phyloP scores from a whole-genome alignment of 2,329 filamentous ascomycete species.

The Lachnellula hyalina region DNA sequence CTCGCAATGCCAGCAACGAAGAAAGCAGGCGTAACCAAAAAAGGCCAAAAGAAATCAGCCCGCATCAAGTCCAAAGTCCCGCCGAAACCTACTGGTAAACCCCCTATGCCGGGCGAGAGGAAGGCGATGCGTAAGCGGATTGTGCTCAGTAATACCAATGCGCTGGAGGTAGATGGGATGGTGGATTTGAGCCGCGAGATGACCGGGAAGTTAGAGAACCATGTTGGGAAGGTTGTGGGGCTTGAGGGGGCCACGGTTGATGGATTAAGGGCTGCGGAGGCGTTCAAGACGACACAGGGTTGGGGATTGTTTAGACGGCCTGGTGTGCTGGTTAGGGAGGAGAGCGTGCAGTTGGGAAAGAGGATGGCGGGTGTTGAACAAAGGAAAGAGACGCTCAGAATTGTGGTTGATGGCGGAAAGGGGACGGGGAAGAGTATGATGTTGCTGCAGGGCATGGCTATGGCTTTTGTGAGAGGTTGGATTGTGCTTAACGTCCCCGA shows the following conservation, averaged over 20 bases:
- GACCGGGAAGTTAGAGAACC: conserved; percentile 46
- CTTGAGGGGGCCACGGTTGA: conserved; percentile 69
- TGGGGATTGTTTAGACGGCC: conserved; percentile 85
- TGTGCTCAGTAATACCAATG: conserved; percentile 90
- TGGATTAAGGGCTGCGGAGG: conserved; percentile 74
- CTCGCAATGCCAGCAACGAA: conserved; percentile 8
- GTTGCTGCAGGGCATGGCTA: conserved; percentile 75
- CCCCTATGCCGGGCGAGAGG: conserved; percentile 70
- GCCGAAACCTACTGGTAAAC: conserved; percentile 35
- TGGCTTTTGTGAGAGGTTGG: conserved; percentile 79
- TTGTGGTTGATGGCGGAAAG: conserved; percentile 68
- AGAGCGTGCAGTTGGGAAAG: conserved; percentile 68
- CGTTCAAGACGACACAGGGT: conserved; percentile 84
- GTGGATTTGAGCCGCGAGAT: conserved; percentile 53
- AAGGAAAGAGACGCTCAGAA: conserved; percentile 51
- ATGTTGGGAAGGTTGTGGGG: conserved; percentile 62
- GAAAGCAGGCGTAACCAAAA: not conserved
- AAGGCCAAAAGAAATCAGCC: conserved; percentile 15
- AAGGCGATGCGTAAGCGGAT: conserved; percentile 85
- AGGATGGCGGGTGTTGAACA: conserved; percentile 53
- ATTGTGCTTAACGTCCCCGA: conserved; percentile 86
- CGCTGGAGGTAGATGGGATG: conserved; percentile 68
- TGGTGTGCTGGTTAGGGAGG: conserved; percentile 68
- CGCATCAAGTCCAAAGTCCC: conserved; percentile 45
- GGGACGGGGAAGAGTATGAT: conserved; percentile 83